Base-by-base conservation (phyloP, 305 asterid species). In the Fraxinus velutina region DNA sequence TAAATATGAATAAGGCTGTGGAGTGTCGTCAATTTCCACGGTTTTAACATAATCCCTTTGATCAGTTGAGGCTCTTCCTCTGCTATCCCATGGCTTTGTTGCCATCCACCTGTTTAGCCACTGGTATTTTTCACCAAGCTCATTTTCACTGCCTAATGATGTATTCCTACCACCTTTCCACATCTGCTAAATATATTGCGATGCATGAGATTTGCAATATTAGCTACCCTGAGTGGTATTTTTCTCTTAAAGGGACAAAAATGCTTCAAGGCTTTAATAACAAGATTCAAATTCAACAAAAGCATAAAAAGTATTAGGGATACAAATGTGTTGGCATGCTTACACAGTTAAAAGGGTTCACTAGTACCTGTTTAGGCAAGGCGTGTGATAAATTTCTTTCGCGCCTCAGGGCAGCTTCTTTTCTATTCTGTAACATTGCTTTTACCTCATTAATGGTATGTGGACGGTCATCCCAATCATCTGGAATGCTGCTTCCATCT, bases 1-100 rank as follows among this genome's bases (percentile, higher is more conserved):
- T 62, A 83, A 79, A 79, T 81, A 83, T 6, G 87, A 80, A 33
- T 79, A 80, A 73, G 85, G 85, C 62, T 78, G 83, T 10, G 86
- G 77, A 15, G 81, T 78, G 34, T 85, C 80, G 37, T 88, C 84
- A 21, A 88, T 84, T 86, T 88, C 89, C 36, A 86, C 86, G 3
- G 84, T 84, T 79, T 84, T 85, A 57, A 79, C 42, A 24, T 77
- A 78, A 29, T 36, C 68, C 32, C 77, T 62, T 32, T 83, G 83
- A 83, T 87, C 86, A 81, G 83, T 81, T 82, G 88, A 83, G 79
- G 86, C 78, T 84, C 88, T 87, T 80, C 86, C 82, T 42, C 84
- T 85, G 78, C 68, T 81, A 29, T 88, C 87, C 86, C 90, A 83
- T 72, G 83, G 78, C 82, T 85, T 84, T 39, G 83, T 76, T 52